Evolutionary conservation across 1,139 yeast genomes (phyloP), one percentile per base, ranked within the genome.

Genomic region (Wickerhamiella pararugosa): DNA sequence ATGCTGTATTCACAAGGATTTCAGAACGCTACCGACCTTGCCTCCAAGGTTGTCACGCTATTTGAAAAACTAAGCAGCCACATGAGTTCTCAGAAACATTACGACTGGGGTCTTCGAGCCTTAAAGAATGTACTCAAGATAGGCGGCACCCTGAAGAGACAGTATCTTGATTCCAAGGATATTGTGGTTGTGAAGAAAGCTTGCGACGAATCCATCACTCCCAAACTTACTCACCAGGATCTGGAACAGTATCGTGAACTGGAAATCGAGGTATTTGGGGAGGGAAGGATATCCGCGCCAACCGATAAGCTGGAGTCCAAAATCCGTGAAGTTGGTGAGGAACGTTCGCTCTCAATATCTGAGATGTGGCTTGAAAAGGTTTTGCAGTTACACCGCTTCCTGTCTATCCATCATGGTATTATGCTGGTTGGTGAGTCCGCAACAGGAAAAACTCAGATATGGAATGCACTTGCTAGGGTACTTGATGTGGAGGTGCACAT

Each of bases 41-140:
- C 93, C 0, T 39, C 50, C 1, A 56, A 58, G 5, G 60, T 82
- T 30, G 83, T 80, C 0, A 69, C 73, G 0, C 67, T 82, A 40
- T 79, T 84, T 51, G 50, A 53, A 1, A 61, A 57, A 1, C 56
- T 87, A 29, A 55, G 58, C 5, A 25, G 29, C 0, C 40, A 48
- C 0, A 29, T 45, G 9, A 68, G 83, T 0, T 32, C 50, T 0
- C 95, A 84, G 54, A 54, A 62, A 2, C 97, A 87, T 56, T 90
- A 90, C 53, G 96, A 90, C 53, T 90, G 90, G 67, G 95, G 97
- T 0, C 64, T 87, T 35, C 67, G 96, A 46, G 78, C 94, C 0
- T 59, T 87, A 44, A 87, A 86, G 54, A 68, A 75, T 37, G 74
- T 79, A 0, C 59, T 87, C 35, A 59, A 66, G 4, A 68, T 70